Evolutionary conservation across 2,329 filamentous ascomycete species (phyloP).

Genomic region (Botrytis elliptica): DNA sequence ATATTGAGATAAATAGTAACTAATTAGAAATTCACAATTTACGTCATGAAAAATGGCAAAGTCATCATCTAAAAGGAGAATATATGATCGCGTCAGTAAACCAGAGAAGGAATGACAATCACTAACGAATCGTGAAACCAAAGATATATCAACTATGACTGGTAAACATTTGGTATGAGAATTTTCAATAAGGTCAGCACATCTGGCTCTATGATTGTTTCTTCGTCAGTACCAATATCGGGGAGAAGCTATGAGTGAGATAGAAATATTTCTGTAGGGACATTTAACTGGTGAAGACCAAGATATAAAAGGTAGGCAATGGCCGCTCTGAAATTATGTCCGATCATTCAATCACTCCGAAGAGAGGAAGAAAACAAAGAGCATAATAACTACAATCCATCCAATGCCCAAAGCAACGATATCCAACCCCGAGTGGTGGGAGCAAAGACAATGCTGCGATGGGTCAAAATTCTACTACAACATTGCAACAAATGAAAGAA

Average conservation of each 20-base stretch:
- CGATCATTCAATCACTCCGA: not conserved
- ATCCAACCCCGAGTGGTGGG: conserved; percentile 16
- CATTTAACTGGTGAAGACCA: not conserved
- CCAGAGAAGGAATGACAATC: not conserved
- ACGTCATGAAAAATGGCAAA: too few species aligned
- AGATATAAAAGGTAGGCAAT: not conserved
- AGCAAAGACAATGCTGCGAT: conserved; percentile 17
- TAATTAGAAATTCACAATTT: not conserved
- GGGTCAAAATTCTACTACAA: conserved; percentile 18
- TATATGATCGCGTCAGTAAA: not conserved
- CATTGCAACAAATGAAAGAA: conserved; percentile 15
- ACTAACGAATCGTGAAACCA: not conserved
- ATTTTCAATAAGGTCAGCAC: not conserved
- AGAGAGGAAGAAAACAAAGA: not conserved
- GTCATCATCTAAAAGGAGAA: not conserved
- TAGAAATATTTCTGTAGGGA: not conserved
- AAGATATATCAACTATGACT: not conserved
- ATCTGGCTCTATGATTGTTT: not conserved
- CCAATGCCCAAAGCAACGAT: not conserved
- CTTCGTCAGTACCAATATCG: not conserved
- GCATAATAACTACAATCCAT: not conserved
- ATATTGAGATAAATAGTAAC: not conserved
- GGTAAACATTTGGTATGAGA: not conserved
- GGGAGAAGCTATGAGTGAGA: not conserved
- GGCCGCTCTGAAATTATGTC: not conserved